A percentile compares a stretch with the other conserved stretches of the same genome.
Conservation (phyloP, 2,329 filamentous ascomycete genomes). For the Venturia carpophila region DNA sequence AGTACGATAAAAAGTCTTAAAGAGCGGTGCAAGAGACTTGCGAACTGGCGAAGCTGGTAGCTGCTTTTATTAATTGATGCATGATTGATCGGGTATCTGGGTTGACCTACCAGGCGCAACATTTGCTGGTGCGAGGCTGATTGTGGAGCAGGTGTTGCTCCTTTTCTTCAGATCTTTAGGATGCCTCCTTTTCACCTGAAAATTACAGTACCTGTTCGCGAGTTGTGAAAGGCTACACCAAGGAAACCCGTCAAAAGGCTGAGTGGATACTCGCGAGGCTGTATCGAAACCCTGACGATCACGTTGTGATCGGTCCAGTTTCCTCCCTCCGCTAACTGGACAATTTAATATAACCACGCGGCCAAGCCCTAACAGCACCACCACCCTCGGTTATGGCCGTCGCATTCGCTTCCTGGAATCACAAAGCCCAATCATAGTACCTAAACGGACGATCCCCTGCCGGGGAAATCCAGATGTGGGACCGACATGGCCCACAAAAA, state of each 20-base stretch:
- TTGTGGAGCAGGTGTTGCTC: too few species aligned
- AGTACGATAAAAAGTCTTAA: too few species aligned
- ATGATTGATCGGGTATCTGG: too few species aligned
- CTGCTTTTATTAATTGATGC: too few species aligned
- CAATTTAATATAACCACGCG: not conserved
- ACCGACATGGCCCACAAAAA: not conserved
- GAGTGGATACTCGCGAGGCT: not conserved
- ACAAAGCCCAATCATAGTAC: not conserved
- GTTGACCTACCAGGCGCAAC: too few species aligned
- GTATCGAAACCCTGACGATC: not conserved
- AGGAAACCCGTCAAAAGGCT: not conserved
- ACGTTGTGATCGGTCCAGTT: not conserved
- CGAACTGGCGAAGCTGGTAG: too few species aligned
- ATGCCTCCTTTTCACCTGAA: too few species aligned
- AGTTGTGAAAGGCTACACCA: too few species aligned
- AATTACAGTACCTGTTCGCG: too few species aligned
- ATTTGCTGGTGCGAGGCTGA: too few species aligned
- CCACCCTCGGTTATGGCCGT: not conserved
- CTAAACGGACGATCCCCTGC: not conserved
- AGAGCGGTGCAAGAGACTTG: too few species aligned
- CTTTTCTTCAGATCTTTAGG: too few species aligned
- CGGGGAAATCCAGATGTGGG: not conserved
- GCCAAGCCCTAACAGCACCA: not conserved
- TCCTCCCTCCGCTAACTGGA: not conserved
- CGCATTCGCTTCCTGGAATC: conserved; percentile 4